Evolutionary conservation across 208 protist genomes (phyloP).

Genomic region (Acanthamoeba sp.): DNA sequence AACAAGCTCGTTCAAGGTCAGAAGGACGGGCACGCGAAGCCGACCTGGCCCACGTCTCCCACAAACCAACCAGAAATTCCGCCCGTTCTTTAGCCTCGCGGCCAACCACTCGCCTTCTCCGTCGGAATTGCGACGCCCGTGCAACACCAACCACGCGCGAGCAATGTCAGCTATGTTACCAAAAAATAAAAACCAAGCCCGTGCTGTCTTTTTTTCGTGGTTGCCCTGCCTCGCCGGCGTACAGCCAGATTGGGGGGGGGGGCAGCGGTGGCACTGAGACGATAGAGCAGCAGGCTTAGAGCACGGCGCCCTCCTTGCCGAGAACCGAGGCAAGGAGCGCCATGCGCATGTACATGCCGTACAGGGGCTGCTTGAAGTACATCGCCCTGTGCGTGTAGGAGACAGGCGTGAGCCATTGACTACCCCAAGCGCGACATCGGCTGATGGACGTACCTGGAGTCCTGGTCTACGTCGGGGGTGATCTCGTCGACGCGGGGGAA

Average conservation of each 20-base stretch:
- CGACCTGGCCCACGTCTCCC: too few species aligned
- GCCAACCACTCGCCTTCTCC: too few species aligned
- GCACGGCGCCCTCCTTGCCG: conserved; percentile 9
- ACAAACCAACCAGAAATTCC: not conserved
- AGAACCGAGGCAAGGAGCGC: conserved; percentile 92
- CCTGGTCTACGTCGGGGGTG: conserved; percentile 91
- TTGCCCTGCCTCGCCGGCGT: too few species aligned
- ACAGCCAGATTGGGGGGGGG: too few species aligned
- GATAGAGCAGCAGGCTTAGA: not conserved
- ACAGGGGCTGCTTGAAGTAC: conserved; percentile 98
- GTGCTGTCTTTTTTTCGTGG: too few species aligned
- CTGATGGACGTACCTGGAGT: conserved; percentile 86
- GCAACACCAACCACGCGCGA: not conserved
- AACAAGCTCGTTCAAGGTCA: not conserved
- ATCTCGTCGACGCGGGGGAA: conserved; percentile 98
- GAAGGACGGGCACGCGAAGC: not conserved
- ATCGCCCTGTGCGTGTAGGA: conserved; percentile 89
- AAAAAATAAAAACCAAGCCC: too few species aligned
- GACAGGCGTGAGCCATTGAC: too few species aligned
- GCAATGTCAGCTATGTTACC: too few species aligned
- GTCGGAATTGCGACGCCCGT: not conserved
- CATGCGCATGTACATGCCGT: conserved; percentile 98
- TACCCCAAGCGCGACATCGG: not conserved
- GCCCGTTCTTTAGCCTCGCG: not conserved
- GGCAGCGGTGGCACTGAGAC: too few species aligned